Percentiles rank a stretch among this genome's conserved stretches.
phyloP scores from a whole-genome alignment of 441 rosid species.

The Corymbia calophylla region DNA sequence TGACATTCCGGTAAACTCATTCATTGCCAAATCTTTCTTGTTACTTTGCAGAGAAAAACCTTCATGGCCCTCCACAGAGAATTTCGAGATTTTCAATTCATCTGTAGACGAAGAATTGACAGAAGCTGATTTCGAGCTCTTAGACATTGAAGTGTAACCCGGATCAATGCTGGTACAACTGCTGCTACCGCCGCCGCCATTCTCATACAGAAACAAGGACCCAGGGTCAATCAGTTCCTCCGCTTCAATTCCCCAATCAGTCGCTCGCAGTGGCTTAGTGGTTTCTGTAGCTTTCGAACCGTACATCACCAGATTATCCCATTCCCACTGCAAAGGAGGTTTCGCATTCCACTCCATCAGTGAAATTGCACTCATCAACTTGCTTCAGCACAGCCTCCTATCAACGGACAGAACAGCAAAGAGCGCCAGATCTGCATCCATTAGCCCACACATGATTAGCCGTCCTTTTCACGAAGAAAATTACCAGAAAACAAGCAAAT shows the following conservation, averaged over 20 bases:
- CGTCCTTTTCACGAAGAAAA: background rate
- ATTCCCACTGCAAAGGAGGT: conserved; percentile 62
- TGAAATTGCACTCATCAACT: conserved; percentile 33
- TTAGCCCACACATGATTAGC: background rate
- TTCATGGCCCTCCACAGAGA: conserved; percentile 31
- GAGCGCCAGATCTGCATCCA: background rate
- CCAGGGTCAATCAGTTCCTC: conserved; percentile 50
- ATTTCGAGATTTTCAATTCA: conserved; percentile 38
- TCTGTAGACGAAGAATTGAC: conserved; percentile 53
- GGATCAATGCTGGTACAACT: conserved; percentile 57
- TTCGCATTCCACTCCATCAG: conserved; percentile 83
- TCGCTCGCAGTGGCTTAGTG: conserved; percentile 32
- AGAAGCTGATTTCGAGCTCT: conserved; percentile 68
- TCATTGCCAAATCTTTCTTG: conserved; percentile 29
- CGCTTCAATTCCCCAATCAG: conserved; percentile 55
- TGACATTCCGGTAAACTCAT: conserved; percentile 18
- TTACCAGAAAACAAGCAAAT: background rate
- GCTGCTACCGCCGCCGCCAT: conserved; percentile 20
- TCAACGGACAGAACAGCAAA: background rate
- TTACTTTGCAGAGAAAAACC: conserved; percentile 27
- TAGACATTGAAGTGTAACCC: conserved; percentile 59
- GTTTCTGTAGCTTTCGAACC: conserved; percentile 39
- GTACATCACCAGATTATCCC: conserved; percentile 57
- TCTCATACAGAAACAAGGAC: conserved; percentile 50
- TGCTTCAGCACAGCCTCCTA: background rate